These are phyloP conservation scores for Nelumbo lutea DNA, from an alignment of 164 flowering plant species.

Conservation along the genomic window DNA sequence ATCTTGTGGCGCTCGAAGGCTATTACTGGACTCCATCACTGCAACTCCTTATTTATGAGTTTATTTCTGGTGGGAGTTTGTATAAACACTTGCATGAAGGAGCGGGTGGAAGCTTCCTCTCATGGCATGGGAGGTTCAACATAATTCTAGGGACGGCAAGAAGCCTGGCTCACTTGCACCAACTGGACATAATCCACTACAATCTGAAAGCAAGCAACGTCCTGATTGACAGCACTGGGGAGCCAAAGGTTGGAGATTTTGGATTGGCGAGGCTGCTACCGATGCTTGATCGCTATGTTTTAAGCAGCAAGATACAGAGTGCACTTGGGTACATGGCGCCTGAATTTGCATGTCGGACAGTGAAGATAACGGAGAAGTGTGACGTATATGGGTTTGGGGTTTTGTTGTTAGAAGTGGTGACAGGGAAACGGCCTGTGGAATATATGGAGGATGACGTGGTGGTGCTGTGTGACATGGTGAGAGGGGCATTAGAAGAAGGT, in stretches of 20 bases:
- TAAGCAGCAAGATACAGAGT: constrained; percentile 95
- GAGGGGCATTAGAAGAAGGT: constrained; percentile 80
- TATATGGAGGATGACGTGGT: constrained; percentile 97
- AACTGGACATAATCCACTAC: constrained; percentile 64
- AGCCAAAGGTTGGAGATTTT: constrained; percentile 80
- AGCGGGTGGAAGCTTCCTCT: constrained; percentile 34
- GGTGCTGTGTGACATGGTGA: constrained; percentile 83
- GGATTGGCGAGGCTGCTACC: constrained; percentile 82
- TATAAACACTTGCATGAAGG: constrained; percentile 74
- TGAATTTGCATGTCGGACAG: constrained; percentile 85
- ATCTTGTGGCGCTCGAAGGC: constrained; percentile 79
- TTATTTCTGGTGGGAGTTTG: constrained; percentile 65
- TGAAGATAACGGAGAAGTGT: constrained; percentile 87
- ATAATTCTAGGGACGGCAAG: constrained; percentile 83
- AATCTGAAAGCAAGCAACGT: constrained; percentile 82
- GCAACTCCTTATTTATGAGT: constrained; percentile 86
- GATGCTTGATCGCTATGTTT: constrained; percentile 69
- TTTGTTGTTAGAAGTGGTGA: constrained; percentile 70
- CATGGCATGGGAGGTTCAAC: constrained; percentile 79
- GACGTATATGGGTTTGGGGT: constrained; percentile 96
- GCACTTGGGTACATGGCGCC: constrained; percentile 99
- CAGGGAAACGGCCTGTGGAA: constrained; percentile 90
- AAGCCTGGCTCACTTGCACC: constrained; percentile 78
- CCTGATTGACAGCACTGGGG: constrained; percentile 55
- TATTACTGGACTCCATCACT: constrained; percentile 91